Base-by-base conservation (phyloP, 2,329 filamentous ascomycete genomes). In the Chrysoporthe cubensis region DNA sequence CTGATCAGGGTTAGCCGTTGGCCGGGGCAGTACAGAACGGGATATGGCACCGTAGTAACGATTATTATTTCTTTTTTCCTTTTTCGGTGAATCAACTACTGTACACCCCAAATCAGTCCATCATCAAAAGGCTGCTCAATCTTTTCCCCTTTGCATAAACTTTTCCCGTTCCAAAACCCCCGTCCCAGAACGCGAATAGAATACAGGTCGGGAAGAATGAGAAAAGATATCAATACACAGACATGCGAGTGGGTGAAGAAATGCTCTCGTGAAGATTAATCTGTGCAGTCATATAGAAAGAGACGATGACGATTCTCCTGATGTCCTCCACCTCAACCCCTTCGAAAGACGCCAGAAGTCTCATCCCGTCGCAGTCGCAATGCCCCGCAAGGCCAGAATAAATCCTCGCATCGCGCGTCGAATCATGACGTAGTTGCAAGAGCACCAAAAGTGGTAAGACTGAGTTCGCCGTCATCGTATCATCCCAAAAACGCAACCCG, bases 211-310 rank as follows among this genome's bases (percentile, higher is more conserved):
- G 75, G 48, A 67, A 57, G 75, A 75, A 77, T 76, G 74, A 73
- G 74, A 72, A 72, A 75, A 72, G 74, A 44, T 77, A 76, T 73
- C 78, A 79, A 78, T 69, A 78, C 76, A 77, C 75, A 78, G 74
- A 71, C 65, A 72, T 64, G 68, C 54, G 60, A 54, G 64, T 58
- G 66, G 65, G 54, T 48, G 48, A 64, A 64, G 66, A 68, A 63
- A 66, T 66, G 68, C 66, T 70, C 56, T 65, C 56, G 70, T 73
- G 69, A 65, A 75, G 71, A 74, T 74, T 75, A 73, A 70, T 72
- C 73, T 73, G 70, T 70, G 64, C 71, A 69, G 68, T 71, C 59
- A 69, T 73, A 72, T 73, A 70, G 71, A 72, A 76, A 74, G 76
- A 74, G 75, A 79, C 77, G 75, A 76, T 72, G 70, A 72, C 72